Evolutionary conservation across 306 rosid species (phyloP).

Genomic region (Trichosanthes cucumerina): DNA sequence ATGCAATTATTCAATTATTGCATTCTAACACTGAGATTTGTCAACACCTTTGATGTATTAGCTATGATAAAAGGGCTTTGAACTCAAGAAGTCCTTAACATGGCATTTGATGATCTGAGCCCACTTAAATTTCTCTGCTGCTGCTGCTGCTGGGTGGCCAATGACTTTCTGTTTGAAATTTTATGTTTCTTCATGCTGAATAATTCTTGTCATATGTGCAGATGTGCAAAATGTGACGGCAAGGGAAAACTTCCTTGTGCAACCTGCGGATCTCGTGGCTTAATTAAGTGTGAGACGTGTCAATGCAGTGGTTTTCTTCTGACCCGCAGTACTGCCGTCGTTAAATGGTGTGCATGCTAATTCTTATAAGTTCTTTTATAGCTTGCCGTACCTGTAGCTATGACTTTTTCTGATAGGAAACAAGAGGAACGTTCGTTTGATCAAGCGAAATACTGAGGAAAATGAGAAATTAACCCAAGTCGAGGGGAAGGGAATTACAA

Average conservation of each 20-base stretch:
- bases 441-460: not conserved
- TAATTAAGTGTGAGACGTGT: conserved; percentile 57
- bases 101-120: not conserved
- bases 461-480: not conserved
- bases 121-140: not conserved
- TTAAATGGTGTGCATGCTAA: conserved; percentile 56
- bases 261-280: conserved; percentile 77
- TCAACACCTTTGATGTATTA: not conserved
- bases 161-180: not conserved
- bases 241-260: conserved; percentile 75
- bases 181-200: not conserved
- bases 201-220: conserved; percentile 26
- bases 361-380: not conserved
- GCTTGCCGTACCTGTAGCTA: not conserved
- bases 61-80: not conserved
- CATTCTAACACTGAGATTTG: not conserved
- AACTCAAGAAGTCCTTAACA: not conserved
- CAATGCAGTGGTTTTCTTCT: conserved; percentile 68
- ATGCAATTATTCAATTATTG: not conserved
- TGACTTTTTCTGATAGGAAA: not conserved
- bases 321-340: conserved; percentile 42
- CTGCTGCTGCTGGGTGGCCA: not conserved
- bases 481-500: not conserved
- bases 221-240: conserved; percentile 80
- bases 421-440: not conserved